Conservation (phyloP, 805 yeast genomes). For the Lachancea waltii region DNA sequence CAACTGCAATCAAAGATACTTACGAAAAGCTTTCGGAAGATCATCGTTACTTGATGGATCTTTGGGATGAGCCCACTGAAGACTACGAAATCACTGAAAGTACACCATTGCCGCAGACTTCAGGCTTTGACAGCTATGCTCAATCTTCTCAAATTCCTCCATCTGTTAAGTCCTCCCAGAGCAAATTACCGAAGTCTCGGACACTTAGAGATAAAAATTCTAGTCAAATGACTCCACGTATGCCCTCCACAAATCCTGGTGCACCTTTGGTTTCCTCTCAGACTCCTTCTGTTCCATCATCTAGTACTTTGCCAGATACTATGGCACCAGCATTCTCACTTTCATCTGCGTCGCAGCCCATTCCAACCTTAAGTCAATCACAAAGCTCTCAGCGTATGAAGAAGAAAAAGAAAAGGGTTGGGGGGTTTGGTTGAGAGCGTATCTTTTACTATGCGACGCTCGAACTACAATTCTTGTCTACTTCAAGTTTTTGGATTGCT, state of each 20-base stretch:
- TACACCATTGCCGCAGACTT: background rate
- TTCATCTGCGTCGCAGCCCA: constrained; percentile 15
- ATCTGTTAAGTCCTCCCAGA: constrained; percentile 27
- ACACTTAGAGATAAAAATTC: background rate
- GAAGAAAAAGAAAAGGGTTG: constrained; percentile 40
- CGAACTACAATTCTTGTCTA: background rate
- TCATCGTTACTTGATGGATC: constrained; percentile 17
- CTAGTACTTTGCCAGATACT: constrained; percentile 22
- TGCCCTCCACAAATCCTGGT: background rate
- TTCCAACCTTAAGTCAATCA: constrained; percentile 17
- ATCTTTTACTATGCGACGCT: background rate
- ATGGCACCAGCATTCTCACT: constrained; percentile 33
- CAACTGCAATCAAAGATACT: constrained; percentile 5
- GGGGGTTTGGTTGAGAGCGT: constrained; percentile 40
- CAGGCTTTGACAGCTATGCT: background rate
- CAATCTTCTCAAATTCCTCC: constrained; percentile 24
- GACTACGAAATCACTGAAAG: background rate
- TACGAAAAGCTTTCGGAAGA: constrained; percentile 11
- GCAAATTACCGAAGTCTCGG: constrained; percentile 1
- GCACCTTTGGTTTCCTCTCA: background rate
- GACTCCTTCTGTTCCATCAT: constrained; percentile 4
- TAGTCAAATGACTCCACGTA: background rate
- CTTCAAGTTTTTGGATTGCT: too few species aligned
- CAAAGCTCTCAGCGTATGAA: constrained; percentile 18
- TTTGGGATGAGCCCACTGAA: constrained; percentile 20